Percentiles rank a stretch among this genome's conserved stretches.
Conservation (phyloP, 257 asterid species). For the Penstemon barbatus region DNA sequence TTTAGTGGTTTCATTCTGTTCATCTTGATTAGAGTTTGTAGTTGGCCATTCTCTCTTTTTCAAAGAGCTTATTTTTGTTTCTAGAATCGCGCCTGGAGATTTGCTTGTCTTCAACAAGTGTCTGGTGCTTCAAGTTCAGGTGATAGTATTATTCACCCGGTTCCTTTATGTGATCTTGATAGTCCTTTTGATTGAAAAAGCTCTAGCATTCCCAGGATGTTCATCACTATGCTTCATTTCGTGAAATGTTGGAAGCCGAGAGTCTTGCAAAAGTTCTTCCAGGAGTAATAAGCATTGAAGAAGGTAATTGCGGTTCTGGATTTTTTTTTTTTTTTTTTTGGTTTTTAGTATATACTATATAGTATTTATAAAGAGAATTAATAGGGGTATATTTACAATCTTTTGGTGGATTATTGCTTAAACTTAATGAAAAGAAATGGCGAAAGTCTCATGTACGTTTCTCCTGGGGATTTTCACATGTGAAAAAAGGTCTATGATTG, state of each 20-base stretch:
- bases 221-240: constrained; percentile 66
- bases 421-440: not conserved
- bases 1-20: not conserved
- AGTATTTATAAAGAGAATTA: not conserved
- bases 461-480: not conserved
- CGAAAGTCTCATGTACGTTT: constrained; percentile 1
- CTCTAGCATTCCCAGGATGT: constrained; percentile 52
- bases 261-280: constrained; percentile 73
- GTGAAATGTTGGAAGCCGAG: constrained; percentile 76
- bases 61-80: constrained; percentile 33
- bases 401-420: constrained; percentile 2
- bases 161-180: constrained; percentile 20
- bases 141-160: constrained; percentile 35
- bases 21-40: constrained; percentile 7
- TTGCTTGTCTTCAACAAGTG: constrained; percentile 70
- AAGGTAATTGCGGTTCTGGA: constrained; percentile 45
- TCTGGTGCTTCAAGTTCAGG: constrained; percentile 80
- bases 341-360: too few species aligned
- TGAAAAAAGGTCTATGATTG: not conserved
- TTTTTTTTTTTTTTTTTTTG: not conserved
- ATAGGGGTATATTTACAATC: not conserved
- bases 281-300: constrained; percentile 59
- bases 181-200: constrained; percentile 18
- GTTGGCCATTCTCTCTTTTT: constrained; percentile 21
- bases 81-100: constrained; percentile 60